Base-by-base conservation (phyloP, 73 alveolate genomes). In the Paramecium sexaurelia region DNA sequence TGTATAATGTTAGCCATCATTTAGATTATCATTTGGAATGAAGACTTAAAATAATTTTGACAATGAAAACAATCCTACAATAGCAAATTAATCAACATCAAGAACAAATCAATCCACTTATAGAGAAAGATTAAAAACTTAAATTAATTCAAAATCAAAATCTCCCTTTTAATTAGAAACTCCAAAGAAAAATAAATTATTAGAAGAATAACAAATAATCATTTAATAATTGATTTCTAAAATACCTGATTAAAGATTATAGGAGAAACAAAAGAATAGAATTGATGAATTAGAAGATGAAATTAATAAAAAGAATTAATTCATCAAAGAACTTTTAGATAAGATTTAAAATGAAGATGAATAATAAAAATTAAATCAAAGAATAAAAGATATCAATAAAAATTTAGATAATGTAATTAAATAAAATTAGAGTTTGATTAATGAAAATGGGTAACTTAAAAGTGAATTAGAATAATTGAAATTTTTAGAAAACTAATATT, bases 131-230 rank as follows among this genome's bases (percentile, higher is more conserved):
- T 40, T n/a, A 10, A 37, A 41, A 5, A 78, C 90, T 0, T 22
- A 19, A 43, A 17, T 29, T 0, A 78, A 39, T 45, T 41, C 90
- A 24, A 78, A 78, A 78, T 78, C 90, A 19, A 78, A 78, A 61
- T 78, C 90, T 45, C 90, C 90, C 27, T 78, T 24, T 78, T 6
- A 61, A 26, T 11, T 20, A 24, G 39, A 41, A 41, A 51, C 67
- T 51, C 67, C 67, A 15, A 51, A 51, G 3, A 51, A 51, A 51
- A 51, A 51, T 5, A 51, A 51, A 51, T 20, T 51, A 5, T 51
- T 51, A 51, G 67, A 51, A 78, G 40, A 78, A 71, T 27, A 35
- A 29, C 11, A 43, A 45, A 40, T 45, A 29, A 17, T 45, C 6
- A 78, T 78, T 2, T 24, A 61, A 6, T 13, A 61, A 61, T 61